Evolutionary conservation across 805 yeast species (phyloP).

Genomic region (Cyberlindnera americana): DNA sequence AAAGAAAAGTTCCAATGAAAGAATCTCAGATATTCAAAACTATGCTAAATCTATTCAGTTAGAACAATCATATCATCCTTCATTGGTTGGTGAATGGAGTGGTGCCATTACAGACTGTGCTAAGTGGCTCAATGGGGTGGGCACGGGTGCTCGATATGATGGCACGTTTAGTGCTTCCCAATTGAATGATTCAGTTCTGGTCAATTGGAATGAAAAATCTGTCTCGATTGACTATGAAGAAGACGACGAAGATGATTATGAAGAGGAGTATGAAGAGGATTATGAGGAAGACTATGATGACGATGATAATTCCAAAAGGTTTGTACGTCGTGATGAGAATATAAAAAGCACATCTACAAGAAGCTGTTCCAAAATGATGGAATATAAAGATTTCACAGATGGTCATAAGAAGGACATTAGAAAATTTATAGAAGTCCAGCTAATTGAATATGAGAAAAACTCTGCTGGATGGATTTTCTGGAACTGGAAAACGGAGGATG

Average conservation of each 20-base stretch:
- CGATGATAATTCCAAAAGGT: neutral
- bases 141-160: slow-evolving; percentile 61
- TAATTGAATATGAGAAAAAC: slow-evolving; percentile 45
- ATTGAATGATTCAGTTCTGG: slow-evolving; percentile 7
- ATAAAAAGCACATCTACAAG: neutral
- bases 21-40: slow-evolving; percentile 32
- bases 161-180: slow-evolving; percentile 35
- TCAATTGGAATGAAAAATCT: slow-evolving; percentile 1
- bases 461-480: slow-evolving; percentile 65
- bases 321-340: neutral
- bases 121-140: slow-evolving; percentile 65
- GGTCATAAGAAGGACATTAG: slow-evolving; percentile 43
- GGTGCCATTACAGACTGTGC: slow-evolving; percentile 73
- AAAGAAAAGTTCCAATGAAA: slow-evolving; percentile 33
- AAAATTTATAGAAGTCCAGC: slow-evolving; percentile 56
- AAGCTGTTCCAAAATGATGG: slow-evolving; percentile 39
- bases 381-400: slow-evolving; percentile 39
- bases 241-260: slow-evolving; percentile 1
- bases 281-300: slow-evolving; percentile 2
- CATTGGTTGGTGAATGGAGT: slow-evolving; percentile 67
- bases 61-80: slow-evolving; percentile 40
- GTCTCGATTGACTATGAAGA: neutral
- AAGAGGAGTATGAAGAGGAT: neutral
- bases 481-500: slow-evolving; percentile 65
- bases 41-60: slow-evolving; percentile 29